Evolutionary conservation across 805 yeast genomes (phyloP).

Genomic region (Myxozyma kluyveri): DNA sequence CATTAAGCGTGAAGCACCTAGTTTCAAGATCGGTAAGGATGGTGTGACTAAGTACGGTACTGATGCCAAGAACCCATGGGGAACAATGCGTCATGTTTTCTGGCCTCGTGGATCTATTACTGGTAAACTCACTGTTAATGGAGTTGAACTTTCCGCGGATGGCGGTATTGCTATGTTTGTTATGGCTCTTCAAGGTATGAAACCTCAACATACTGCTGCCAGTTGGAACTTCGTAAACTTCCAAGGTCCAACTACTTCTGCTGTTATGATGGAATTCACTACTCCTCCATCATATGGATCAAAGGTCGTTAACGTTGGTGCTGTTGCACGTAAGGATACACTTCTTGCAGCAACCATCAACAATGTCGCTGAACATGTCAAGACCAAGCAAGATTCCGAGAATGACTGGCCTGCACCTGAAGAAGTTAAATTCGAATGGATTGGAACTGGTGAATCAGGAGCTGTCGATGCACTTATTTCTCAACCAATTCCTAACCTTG

Average conservation of each 20-base stretch:
- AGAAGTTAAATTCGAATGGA: slow-evolving; percentile 56
- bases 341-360: slow-evolving; percentile 63
- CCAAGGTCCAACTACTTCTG: slow-evolving; percentile 71
- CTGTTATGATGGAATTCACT: slow-evolving; percentile 89
- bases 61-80: slow-evolving; percentile 86
- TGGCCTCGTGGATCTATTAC: slow-evolving; percentile 84
- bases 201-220: slow-evolving; percentile 98
- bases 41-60: slow-evolving; percentile 88
- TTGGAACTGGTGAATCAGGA: slow-evolving; percentile 50
- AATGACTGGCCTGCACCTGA: slow-evolving; percentile 92
- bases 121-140: slow-evolving; percentile 60
- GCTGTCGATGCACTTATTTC: slow-evolving; percentile 34
- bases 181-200: slow-evolving; percentile 98
- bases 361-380: slow-evolving; percentile 61
- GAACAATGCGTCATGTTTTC: slow-evolving; percentile 90
- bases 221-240: slow-evolving; percentile 92
- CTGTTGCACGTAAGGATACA: slow-evolving; percentile 62
- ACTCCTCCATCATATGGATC: slow-evolving; percentile 88
- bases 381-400: slow-evolving; percentile 56
- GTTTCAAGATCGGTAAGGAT: slow-evolving; percentile 85
- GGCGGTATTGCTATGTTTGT: slow-evolving; percentile 70
- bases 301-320: slow-evolving; percentile 76
- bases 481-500: slow-evolving; percentile 61
- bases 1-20: slow-evolving; percentile 62
- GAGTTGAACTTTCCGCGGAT: slow-evolving; percentile 39